Base-by-base conservation (phyloP, 345 rosid species). In the Salix purpurea region DNA sequence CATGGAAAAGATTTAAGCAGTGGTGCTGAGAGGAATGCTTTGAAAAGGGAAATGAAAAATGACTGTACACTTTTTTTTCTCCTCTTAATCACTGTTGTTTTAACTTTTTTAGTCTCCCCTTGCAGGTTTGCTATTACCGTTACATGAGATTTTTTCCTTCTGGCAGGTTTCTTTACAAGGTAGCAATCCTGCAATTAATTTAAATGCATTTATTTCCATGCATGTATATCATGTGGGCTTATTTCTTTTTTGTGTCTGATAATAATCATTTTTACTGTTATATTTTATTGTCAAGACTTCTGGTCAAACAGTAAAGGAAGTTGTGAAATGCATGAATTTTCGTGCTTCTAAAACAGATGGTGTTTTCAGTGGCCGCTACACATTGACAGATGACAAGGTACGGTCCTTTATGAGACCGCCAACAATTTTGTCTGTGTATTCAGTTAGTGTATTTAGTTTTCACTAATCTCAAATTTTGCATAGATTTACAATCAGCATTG, bases 141-240 rank as follows among this genome's bases (percentile, higher is more conserved):
- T 95, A 93, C 82, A 82, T 95, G 77, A 90, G 94, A 80, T 91
- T 95, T 85, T 95, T 82, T 65, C 92, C 94, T 56, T 95, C 97
- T 24, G 99, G 99, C 50, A 89, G 89, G 78, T 95, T 95, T 83
- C 93, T 95, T 67, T 93, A 95, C 90, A 93, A 93, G 90, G 99
- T 93, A 77, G 76, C 78, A 50, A 74, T 75, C 74, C 74, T 73
- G 78, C 58, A n/a, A 46, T 70, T 68, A 21, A 71, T 10, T 10
- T 56, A 42, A 76, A n/a, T 40, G 56, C 62, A 44, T 30, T 39
- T 39, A 39, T 39, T 39, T 39, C 14, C 46, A 13, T 42, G 46
- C 46, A 42, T 42, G 37, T 36, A 69, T 12, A 18, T 19, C 72
- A 15, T 10, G 18, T 14, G 56, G 26, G 19, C 36, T 70, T 58